A percentile compares a stretch with the other conserved stretches of the same genome.
Evolutionary conservation across 805 yeast genomes (phyloP).

Genomic region (Lachancea waltii): DNA sequence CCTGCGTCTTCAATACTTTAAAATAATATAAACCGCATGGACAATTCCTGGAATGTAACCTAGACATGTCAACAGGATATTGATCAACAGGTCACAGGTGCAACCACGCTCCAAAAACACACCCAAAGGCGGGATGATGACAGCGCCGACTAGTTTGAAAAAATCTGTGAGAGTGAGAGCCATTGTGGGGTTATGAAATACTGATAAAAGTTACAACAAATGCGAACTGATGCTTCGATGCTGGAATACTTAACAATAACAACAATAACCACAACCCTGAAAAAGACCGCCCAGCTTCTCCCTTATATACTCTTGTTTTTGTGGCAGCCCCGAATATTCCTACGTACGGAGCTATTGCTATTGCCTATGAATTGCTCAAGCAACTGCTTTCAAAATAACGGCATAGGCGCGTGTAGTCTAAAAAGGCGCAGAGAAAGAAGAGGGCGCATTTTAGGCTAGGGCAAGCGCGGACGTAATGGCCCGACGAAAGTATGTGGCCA

Average conservation of each 20-base stretch:
- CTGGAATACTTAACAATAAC: not conserved
- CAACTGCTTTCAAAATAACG: no score
- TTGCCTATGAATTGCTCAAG: no score
- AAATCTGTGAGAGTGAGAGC: slow-evolving; percentile 8
- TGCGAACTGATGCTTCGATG: no score
- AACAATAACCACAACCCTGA: no score
- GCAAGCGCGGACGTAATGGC: no score
- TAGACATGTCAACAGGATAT: slow-evolving; percentile 54
- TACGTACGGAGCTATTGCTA: not conserved
- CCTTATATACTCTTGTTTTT: not conserved
- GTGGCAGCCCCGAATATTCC: not conserved
- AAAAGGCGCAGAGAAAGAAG: no score
- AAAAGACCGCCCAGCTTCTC: no score
- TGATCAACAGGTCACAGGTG: slow-evolving; percentile 31
- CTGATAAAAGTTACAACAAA: no score
- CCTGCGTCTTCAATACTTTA: slow-evolving; percentile 15
- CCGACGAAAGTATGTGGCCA: no score
- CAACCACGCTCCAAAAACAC: slow-evolving; percentile 51
- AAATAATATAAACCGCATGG: slow-evolving; percentile 52
- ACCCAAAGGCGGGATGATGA: slow-evolving; percentile 52
- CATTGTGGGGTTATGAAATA: not conserved
- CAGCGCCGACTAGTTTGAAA: slow-evolving; percentile 19
- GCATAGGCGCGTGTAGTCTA: no score
- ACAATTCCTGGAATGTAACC: slow-evolving; percentile 71
- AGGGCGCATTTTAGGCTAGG: no score